Conservation (phyloP, 192 early-diverging fungal species). For the Podila epicladia region DNA sequence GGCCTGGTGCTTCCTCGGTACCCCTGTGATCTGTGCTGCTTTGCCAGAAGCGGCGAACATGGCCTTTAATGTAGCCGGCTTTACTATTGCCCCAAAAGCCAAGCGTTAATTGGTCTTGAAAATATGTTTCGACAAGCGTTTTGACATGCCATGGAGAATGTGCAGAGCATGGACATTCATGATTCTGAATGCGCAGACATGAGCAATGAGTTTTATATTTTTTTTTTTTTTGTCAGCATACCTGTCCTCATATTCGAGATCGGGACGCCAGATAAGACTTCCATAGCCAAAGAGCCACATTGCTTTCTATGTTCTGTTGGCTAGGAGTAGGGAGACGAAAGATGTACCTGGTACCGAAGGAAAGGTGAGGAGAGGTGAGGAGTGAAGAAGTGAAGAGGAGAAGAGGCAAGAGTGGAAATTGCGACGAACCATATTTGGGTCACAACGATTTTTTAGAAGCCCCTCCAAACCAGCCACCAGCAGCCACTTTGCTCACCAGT, state of each 20-base stretch:
- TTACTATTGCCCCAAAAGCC: conserved; percentile 20
- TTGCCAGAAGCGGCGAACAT: conserved; percentile 84
- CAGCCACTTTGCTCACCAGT: too few relatives aligned
- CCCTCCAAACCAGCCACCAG: too few relatives aligned
- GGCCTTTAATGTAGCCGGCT: conserved; percentile 73
- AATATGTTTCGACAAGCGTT: too few relatives aligned
- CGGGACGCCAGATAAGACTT: conserved; percentile 65
- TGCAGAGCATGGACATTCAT: too few relatives aligned
- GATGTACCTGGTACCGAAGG: not conserved
- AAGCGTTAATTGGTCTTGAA: not conserved
- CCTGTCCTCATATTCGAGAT: conserved; percentile 61
- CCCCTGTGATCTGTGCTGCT: conserved; percentile 89
- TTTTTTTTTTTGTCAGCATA: not conserved
- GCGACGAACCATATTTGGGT: too few relatives aligned
- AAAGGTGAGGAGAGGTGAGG: not conserved
- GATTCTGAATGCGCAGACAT: too few relatives aligned
- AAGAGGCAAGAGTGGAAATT: too few relatives aligned
- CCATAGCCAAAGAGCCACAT: conserved; percentile 73
- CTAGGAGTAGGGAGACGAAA: not conserved
- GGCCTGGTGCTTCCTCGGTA: conserved; percentile 77
- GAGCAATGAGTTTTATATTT: not conserved
- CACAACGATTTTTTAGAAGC: too few relatives aligned
- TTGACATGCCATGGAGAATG: too few relatives aligned
- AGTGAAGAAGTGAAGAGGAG: too few relatives aligned
- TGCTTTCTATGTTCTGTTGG: too few relatives aligned